Base-by-base conservation (phyloP, 305 asterid genomes). In the Striga hermonthica region DNA sequence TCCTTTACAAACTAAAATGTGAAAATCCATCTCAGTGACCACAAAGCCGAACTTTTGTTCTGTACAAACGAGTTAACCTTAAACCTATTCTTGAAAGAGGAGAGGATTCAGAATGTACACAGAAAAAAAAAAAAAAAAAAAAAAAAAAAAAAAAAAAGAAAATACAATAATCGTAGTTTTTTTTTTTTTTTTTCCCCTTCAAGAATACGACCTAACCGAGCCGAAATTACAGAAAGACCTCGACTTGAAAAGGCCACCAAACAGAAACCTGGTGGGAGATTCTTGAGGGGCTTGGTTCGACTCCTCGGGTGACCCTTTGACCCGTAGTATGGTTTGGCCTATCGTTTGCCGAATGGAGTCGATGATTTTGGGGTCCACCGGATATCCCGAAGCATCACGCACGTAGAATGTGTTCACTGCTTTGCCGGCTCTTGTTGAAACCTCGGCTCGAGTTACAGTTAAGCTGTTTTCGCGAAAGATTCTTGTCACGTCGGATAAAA, bases 381-480 rank as follows among this genome's bases (percentile, higher is more conserved):
- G 95, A 31, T 84, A 84, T 1, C 99, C 97, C 1, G 97, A 90
- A 9, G 96, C 76, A 62, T 85, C 90, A 1, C 90, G 76, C 6
- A 90, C 99, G 7, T 90, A 93, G 80, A 93, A 93, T 9, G 85
- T 83, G 60, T 93, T 90, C 1, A 84, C 65, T 2, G 99, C 99
- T 79, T 90, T 87, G 16, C 93, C 94, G 9, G 79, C 85, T 73
- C 86, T 74, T 0, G 99, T 93, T 4, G 92, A 9, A 43, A 93
- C 97, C 39, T 90, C 97, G n/a, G 99, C 99, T 71, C 99, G 80
- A 1, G 86, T 84, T 62, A 93, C 97, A 0, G 84, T 81, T 9
- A 93, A 83, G 74, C 98, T 84, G 14, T 86, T 90, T 80, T 93
- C 98, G 0, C 98, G 89, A 73, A 93, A 84, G 22, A 93, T 81